These are phyloP conservation scores for Epithemia pelagica DNA, from an alignment of 108 stramenopile genomes.

Conservation along the genomic window DNA sequence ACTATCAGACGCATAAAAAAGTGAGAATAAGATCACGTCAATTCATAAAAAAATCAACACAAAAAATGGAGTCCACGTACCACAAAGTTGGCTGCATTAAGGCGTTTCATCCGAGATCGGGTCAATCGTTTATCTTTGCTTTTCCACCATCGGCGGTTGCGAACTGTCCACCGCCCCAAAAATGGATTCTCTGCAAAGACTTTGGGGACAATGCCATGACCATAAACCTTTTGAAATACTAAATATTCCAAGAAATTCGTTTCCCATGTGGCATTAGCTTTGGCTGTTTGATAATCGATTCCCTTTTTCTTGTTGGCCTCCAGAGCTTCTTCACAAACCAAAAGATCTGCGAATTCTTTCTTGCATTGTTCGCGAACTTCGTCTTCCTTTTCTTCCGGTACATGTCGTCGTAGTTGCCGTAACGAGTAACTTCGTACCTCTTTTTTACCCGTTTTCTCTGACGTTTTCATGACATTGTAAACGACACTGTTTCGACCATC, in stretches of 20 bases:
- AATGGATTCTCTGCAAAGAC: neutral
- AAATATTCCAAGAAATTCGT: slow-evolving; percentile 7
- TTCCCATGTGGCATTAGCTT: slow-evolving; percentile 1
- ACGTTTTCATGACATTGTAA: neutral
- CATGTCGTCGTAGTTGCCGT: neutral
- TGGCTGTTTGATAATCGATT: neutral
- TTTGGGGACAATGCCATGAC: slow-evolving; percentile 8
- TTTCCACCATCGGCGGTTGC: slow-evolving; percentile 6
- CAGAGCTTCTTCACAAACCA: slow-evolving; percentile 3
- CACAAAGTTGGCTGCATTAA: slow-evolving; percentile 8
- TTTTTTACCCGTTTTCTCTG: neutral
- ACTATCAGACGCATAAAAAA: too few relatives aligned
- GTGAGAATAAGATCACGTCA: too few relatives aligned
- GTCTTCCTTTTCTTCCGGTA: slow-evolving; percentile 1
- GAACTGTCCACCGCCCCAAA: neutral
- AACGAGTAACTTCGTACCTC: neutral
- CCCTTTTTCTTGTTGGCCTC: slow-evolving; percentile 1
- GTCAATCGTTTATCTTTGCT: slow-evolving; percentile 1
- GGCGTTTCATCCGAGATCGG: slow-evolving; percentile 2
- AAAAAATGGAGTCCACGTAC: too few relatives aligned
- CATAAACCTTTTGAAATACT: slow-evolving; percentile 9
- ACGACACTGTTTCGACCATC: neutral
- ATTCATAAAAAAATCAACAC: too few relatives aligned
- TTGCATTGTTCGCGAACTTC: neutral
- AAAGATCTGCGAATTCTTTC: neutral